Evolutionary conservation across 2,329 filamentous ascomycete genomes (phyloP), one percentile per base, ranked within the genome.

Genomic region (Clonostachys rosea): DNA sequence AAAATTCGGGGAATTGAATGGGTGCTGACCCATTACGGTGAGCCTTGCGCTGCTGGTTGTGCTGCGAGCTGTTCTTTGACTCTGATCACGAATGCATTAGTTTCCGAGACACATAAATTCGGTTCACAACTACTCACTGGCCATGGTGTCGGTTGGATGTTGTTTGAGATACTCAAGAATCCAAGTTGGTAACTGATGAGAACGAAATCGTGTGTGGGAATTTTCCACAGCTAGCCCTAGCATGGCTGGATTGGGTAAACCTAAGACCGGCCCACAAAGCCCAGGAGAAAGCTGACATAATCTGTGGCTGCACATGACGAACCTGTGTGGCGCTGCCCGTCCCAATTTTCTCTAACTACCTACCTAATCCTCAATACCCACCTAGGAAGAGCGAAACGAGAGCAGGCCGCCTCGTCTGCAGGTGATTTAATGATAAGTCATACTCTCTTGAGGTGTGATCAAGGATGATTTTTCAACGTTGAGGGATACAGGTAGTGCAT

Each of bases 11-110:
- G 24, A 30, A 30, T 30, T 30, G 24, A 30, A 30, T 30, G 8
- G 24, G 24, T n/a, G 39, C 43, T 33, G 87, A 96, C 92, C 94
- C 94, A 83, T 99, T 99, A 73, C 87, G 86, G 87, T 99, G 94
- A 79, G 91, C 91, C 89, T 99, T 99, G 82, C 88, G 88, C 74
- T 83, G 84, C 86, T 94, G 88, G 80, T 96, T 96, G 81, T 96
- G 91, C 84, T 97, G 92, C 68, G 92, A 96, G 79, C 90, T 95
- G 87, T 97, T 97, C 91, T 97, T 97, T 68, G 94, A 97, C 84
- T 97, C 91, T 96, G 71, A 49, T 37, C 14, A 39, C 17, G 14
- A n/a, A 18, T 8, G 2, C 14, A 39, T 39, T 39, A 39, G 36
- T 39, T 18, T n/a, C 11, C 10, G 36, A n/a, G 10, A n/a, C n/a